Evolutionary conservation across 345 rosid species (phyloP).

Genomic region (Draba incana): DNA sequence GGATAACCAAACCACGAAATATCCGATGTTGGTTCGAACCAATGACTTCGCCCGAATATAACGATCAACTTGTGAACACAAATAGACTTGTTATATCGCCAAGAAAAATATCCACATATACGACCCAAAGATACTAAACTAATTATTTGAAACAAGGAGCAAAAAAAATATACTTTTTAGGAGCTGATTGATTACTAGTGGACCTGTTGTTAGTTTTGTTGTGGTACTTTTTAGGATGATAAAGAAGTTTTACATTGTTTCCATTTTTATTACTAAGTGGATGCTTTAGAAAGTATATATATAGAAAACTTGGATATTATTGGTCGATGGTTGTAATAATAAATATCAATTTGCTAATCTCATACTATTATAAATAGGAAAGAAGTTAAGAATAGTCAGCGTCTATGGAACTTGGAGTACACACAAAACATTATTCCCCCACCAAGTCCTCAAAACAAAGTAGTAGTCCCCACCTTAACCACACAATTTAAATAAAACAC

Average conservation of each 20-base stretch:
- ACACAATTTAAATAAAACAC: constrained; percentile 20
- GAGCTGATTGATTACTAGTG: not conserved
- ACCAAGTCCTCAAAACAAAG: constrained; percentile 25
- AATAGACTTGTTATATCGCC: not conserved
- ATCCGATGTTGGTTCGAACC: not conserved
- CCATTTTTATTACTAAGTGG: not conserved
- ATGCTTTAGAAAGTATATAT: not conserved
- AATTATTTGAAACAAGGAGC: not conserved
- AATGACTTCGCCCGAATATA: not conserved
- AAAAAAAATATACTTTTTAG: not conserved
- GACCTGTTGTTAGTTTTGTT: constrained; percentile 4
- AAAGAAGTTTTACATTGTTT: not conserved
- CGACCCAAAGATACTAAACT: not conserved
- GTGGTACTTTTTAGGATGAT: constrained; percentile 1
- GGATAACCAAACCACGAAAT: not conserved
- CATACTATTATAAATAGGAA: not conserved
- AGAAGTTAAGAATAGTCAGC: constrained; percentile 11
- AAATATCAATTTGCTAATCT: not conserved
- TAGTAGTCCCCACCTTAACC: constrained; percentile 17
- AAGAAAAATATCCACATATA: not conserved
- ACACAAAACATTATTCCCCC: constrained; percentile 37
- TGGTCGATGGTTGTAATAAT: not conserved
- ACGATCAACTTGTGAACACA: constrained; percentile 19
- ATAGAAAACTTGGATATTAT: constrained; percentile 6
- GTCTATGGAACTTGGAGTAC: constrained; percentile 36